Percentiles rank a stretch among this genome's conserved stretches.
Conservation (phyloP, 192 early-diverging fungal genomes). For the Linnemannia schmuckeri region DNA sequence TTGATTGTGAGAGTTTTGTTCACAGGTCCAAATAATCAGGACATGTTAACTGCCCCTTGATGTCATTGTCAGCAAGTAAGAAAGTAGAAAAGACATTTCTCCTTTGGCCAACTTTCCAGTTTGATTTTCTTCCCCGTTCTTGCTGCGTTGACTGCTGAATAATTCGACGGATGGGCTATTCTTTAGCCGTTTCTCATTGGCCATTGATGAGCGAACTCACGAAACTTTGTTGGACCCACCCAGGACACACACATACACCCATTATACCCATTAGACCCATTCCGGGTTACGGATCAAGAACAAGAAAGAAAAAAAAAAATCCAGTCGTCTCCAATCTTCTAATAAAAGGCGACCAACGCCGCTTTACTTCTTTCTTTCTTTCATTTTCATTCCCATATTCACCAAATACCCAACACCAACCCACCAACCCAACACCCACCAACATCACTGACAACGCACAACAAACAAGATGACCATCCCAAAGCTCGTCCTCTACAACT, state of each 20-base stretch:
- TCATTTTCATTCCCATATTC: neutral
- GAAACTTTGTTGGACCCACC: neutral
- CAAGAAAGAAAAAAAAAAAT: neutral
- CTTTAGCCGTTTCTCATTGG: slow-evolving; percentile 1
- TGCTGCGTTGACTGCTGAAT: slow-evolving; percentile 7
- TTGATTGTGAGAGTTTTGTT: too few relatives aligned
- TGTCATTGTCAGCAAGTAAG: too few relatives aligned
- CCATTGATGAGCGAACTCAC: slow-evolving; percentile 2
- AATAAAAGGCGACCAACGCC: neutral
- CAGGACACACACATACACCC: neutral
- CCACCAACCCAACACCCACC: neutral
- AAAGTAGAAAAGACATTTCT: too few relatives aligned
- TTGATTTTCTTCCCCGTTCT: neutral
- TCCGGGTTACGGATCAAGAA: neutral
- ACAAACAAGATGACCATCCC: slow-evolving; percentile 19
- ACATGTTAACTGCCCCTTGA: too few relatives aligned
- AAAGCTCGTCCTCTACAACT: slow-evolving; percentile 72
- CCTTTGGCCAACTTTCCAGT: neutral
- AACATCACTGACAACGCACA: neutral
- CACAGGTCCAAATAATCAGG: too few relatives aligned
- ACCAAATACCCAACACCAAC: neutral
- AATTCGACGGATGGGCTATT: neutral
- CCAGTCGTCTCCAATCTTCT: neutral
- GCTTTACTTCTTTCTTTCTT: neutral
- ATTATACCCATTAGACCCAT: too few relatives aligned